A percentile compares a stretch with the other conserved stretches of the same genome.
These are phyloP conservation scores for Clavispora fructus DNA, from an alignment of 805 yeast genomes.

Conservation along the genomic window DNA sequence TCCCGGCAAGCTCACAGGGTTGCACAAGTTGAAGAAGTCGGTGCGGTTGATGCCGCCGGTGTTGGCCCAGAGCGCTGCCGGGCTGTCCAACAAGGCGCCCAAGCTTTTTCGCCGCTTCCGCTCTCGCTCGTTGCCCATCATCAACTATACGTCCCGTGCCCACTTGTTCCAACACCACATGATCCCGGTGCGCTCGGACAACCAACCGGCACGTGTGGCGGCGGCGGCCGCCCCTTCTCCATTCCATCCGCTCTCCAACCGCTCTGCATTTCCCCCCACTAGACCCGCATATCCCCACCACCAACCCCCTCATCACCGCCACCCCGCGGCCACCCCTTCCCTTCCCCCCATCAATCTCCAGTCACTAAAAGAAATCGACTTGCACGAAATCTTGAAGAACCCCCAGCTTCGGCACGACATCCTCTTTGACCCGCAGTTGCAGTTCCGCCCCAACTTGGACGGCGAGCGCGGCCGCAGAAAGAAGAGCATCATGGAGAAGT, in stretches of 20 bases:
- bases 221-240: conserved; percentile 6
- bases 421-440: conserved; percentile 84
- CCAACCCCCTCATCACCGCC: conserved; percentile 10
- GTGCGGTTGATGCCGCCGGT: conserved; percentile 4
- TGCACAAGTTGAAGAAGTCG: conserved; percentile 8
- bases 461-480: conserved; percentile 86
- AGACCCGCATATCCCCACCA: conserved; percentile 1
- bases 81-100: conserved; percentile 16
- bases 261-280: not conserved
- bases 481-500: conserved; percentile 68
- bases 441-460: conserved; percentile 85
- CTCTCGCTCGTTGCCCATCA: conserved; percentile 38
- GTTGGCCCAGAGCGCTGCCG: not conserved
- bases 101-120: conserved; percentile 33
- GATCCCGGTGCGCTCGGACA: conserved; percentile 4
- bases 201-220: conserved; percentile 4
- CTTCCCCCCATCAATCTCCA: conserved; percentile 82
- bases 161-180: conserved; percentile 11
- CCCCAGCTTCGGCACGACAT: conserved; percentile 93
- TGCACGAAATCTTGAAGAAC: conserved; percentile 82
- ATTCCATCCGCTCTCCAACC: not conserved
- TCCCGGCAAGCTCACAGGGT: not conserved
- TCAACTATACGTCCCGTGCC: conserved; percentile 24
- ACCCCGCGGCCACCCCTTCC: conserved; percentile 29
- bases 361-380: conserved; percentile 77